Conservation (phyloP, 768 basidiomycete species). For the Tubosaeta sp. region DNA sequence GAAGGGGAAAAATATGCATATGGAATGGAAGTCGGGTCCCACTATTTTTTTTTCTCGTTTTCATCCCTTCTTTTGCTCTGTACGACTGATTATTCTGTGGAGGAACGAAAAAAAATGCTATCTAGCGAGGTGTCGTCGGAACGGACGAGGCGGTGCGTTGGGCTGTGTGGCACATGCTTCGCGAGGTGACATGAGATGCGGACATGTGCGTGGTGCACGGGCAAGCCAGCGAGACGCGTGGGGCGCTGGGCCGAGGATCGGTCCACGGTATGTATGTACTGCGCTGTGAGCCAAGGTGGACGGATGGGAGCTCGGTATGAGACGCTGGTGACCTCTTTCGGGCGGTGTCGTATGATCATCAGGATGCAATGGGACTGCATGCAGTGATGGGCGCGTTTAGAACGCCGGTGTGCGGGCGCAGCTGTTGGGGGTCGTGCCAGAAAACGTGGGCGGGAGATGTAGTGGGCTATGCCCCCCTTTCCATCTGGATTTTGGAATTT, state of each 20-base stretch:
- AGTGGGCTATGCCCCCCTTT: no score
- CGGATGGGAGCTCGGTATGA: no score
- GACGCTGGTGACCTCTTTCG: neutral
- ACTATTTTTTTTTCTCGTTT: slow-evolving; percentile 1
- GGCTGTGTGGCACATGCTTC: neutral
- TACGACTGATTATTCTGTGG: slow-evolving; percentile 7
- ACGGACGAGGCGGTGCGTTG: no score
- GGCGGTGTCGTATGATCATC: neutral
- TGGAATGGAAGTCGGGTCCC: slow-evolving; percentile 19
- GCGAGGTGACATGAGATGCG: no score
- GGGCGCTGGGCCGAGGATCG: neutral
- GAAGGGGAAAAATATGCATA: slow-evolving; percentile 2
- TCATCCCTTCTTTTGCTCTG: slow-evolving; percentile 1
- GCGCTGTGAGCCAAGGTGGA: no score
- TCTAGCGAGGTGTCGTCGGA: neutral
- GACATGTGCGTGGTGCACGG: neutral
- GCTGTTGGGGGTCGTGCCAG: no score
- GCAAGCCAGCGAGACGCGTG: neutral
- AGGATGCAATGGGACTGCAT: no score
- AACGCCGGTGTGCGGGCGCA: no score
- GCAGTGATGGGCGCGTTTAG: no score
- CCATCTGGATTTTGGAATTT: no score
- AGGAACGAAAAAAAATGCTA: slow-evolving; percentile 9
- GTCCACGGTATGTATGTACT: neutral
- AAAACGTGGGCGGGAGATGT: no score